Conservation (phyloP, 2,329 filamentous ascomycete genomes). For the Penicillium polonicum region DNA sequence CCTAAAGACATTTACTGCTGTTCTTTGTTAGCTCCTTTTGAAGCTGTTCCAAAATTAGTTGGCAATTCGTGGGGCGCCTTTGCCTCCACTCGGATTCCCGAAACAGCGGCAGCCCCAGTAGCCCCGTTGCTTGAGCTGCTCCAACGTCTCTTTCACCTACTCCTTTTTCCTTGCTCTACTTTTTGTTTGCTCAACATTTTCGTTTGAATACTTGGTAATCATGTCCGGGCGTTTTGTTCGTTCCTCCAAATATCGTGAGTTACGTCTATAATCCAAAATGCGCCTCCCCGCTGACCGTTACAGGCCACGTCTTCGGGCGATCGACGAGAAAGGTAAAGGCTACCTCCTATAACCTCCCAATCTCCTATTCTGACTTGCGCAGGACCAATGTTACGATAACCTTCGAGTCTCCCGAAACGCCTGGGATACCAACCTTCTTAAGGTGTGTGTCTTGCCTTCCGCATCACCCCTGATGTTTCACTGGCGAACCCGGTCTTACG, state of each 20-base stretch:
- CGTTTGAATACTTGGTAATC: conserved; percentile 17
- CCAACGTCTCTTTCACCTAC: conserved; percentile 23
- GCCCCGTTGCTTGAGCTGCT: conserved; percentile 25
- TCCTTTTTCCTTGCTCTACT: conserved; percentile 15
- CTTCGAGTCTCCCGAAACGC: conserved; percentile 96
- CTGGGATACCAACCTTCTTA: conserved; percentile 98
- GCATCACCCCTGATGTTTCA: conserved; percentile 31
- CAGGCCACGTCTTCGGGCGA: conserved; percentile 98
- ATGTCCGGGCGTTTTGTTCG: conserved; percentile 74
- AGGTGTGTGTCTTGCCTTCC: conserved; percentile 63
- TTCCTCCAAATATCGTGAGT: conserved; percentile 71
- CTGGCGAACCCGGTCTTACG: conserved; percentile 13
- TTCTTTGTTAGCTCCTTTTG: background rate
- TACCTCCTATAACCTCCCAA: background rate
- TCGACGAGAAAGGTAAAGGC: conserved; percentile 72
- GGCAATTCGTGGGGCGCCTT: conserved; percentile 7
- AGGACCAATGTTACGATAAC: conserved; percentile 98
- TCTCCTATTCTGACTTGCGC: conserved; percentile 9
- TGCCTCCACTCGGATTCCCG: conserved; percentile 17
- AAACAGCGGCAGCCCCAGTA: conserved; percentile 24
- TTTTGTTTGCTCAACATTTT: conserved; percentile 8
- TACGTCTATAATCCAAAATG: conserved; percentile 15
- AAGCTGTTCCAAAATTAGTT: background rate
- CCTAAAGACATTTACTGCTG: background rate
- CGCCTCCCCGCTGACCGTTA: conserved; percentile 32